Base-by-base conservation (phyloP, 1,284 basidiomycete species). In the Athelia sp. region DNA sequence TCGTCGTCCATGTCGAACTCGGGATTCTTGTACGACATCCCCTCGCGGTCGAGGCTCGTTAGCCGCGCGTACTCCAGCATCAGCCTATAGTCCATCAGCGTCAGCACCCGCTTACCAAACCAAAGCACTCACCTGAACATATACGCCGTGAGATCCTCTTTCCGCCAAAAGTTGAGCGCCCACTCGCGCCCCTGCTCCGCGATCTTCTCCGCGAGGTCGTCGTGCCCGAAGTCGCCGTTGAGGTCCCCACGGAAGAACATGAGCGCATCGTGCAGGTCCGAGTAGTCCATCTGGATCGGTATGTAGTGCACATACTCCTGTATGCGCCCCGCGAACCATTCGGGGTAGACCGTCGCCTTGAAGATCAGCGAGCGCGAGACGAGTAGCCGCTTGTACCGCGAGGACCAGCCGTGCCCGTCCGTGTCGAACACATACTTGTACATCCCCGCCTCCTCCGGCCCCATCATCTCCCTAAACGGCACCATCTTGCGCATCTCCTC, bases 361-460 rank as follows among this genome's bases (percentile, higher is more conserved):
- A 86, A 78, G 10, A 87, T 66, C 32, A 85, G 65, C 2, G 82
- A 73, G 47, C 82, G 81, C 21, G 78, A 75, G 21, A 77, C 76
- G 54, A 88, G 77, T 8, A 87, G 69, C 0, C 82, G 69, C 54
- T 83, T 82, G 64, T 87, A 87, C 1, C 85, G 75, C 24, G 79
- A 75, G 9, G 79, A 83, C 84, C 84, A 87, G 1, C 79, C 84
- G 55, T 87, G 84, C 2, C 84, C 84, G 55, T 87, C 81, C 13
- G 80, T 64, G 79, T 81, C 50, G 8, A n/a, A 31, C 11, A 86
- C 71, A 61, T 84, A 87, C 63, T 84, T 84, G 61, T 79, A 82
- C 46, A 68, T 71, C 34, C 78, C 80, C 13, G 76, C 77, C 50
- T 82, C 69, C 22, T 66, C 54, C 36, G 62, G 51, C 1, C 54